Evolutionary conservation across 192 early-diverging fungal genomes (phyloP).

Genomic region (Gonapodya prolifera): DNA sequence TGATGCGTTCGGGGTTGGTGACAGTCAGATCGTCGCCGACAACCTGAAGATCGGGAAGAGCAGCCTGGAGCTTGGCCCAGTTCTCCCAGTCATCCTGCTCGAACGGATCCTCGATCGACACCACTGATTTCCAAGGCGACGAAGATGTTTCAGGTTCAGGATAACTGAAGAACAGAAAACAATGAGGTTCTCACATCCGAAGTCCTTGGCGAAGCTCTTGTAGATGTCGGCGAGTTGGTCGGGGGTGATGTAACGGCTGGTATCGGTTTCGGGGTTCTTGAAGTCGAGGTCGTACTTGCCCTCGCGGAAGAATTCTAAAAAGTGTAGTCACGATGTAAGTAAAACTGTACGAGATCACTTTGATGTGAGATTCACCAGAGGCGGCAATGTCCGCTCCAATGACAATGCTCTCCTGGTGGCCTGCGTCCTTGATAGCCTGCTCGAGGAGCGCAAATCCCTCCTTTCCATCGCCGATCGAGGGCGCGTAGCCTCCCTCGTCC

Average conservation of each 20-base stretch:
- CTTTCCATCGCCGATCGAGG: constrained; percentile 93
- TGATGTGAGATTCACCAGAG: constrained; percentile 30
- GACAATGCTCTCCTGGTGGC: constrained; percentile 90
- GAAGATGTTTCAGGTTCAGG: background rate
- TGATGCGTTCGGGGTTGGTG: constrained; percentile 91
- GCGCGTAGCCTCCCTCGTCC: constrained; percentile 99
- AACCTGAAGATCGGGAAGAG: constrained; percentile 62
- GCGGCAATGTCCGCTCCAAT: constrained; percentile 98
- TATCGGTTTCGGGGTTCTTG: constrained; percentile 80
- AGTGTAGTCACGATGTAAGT: background rate
- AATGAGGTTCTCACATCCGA: constrained; percentile 38
- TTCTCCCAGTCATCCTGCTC: constrained; percentile 98
- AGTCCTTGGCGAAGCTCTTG: constrained; percentile 62
- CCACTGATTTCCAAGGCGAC: constrained; percentile 27
- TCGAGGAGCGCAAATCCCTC: constrained; percentile 91
- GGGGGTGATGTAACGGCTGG: constrained; percentile 55
- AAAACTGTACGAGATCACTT: background rate
- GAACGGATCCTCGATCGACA: constrained; percentile 97
- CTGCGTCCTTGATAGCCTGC: constrained; percentile 81
- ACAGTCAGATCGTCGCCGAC: constrained; percentile 97
- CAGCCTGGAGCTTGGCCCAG: constrained; percentile 65
- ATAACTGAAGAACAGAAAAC: background rate
- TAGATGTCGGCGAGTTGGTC: constrained; percentile 77
- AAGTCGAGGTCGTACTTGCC: constrained; percentile 97
- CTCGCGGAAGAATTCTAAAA: constrained; percentile 85